These are phyloP conservation scores for Ophiostoma pallidulum DNA, from an alignment of 2,329 filamentous ascomycete species.

Conservation along the genomic window DNA sequence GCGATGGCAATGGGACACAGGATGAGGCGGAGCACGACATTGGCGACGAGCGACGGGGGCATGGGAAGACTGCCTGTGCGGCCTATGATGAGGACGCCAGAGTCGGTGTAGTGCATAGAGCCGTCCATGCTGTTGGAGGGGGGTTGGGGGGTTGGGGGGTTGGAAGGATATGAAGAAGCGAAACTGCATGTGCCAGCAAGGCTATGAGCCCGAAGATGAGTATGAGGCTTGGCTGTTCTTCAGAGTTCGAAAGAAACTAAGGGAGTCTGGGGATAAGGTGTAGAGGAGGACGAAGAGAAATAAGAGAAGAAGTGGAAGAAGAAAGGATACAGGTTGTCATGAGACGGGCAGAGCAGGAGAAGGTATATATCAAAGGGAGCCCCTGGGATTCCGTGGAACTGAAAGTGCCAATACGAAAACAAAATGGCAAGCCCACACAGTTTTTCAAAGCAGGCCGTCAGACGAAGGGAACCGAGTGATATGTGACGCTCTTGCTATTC, in stretches of 20 bases:
- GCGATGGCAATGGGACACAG: constrained; percentile 36
- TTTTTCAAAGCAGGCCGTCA: too few species aligned
- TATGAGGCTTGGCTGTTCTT: background rate
- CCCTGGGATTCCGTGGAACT: background rate
- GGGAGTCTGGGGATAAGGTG: too few species aligned
- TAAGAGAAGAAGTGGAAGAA: background rate
- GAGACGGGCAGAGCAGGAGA: too few species aligned
- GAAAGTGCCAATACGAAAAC: too few species aligned
- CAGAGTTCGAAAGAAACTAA: too few species aligned
- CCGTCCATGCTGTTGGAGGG: background rate
- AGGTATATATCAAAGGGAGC: background rate
- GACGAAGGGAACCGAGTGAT: background rate
- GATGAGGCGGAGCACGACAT: constrained; percentile 40
- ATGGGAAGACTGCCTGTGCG: constrained; percentile 5
- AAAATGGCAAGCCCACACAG: too few species aligned
- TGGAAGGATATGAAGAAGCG: background rate
- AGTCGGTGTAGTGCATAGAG: background rate
- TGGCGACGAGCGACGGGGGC: constrained; percentile 26
- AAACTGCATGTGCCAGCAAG: background rate
- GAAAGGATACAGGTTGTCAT: background rate
- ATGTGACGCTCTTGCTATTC: background rate
- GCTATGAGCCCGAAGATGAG: background rate
- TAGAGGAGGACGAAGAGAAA: background rate
- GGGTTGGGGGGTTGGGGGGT: too few species aligned
- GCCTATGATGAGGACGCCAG: constrained; percentile 11